Conservation (phyloP, 2,329 filamentous ascomycete species). For the Canariomyces notabilis region DNA sequence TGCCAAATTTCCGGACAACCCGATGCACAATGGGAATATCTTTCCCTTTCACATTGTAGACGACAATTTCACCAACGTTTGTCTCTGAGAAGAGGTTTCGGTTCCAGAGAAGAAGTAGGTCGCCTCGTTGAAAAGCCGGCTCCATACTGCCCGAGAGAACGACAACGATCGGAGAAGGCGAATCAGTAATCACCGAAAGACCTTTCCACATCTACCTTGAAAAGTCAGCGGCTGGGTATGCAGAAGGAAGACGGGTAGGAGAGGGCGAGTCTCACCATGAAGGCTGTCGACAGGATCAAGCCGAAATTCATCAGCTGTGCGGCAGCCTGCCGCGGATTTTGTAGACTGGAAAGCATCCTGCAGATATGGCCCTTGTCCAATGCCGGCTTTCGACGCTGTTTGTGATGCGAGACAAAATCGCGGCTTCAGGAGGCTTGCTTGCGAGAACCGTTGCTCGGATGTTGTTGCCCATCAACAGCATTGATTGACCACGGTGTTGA, state of each 20-base stretch:
- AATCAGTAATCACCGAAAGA: slow-evolving; percentile 72
- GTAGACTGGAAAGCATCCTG: slow-evolving; percentile 63
- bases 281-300: slow-evolving; percentile 82
- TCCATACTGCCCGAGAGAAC: slow-evolving; percentile 84
- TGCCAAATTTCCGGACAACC: slow-evolving; percentile 69
- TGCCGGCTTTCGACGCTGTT: not conserved
- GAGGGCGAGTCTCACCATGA: slow-evolving; percentile 59
- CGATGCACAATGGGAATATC: slow-evolving; percentile 97
- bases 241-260: not conserved
- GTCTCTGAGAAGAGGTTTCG: slow-evolving; percentile 54
- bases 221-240: slow-evolving; percentile 16
- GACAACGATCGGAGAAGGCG: slow-evolving; percentile 72
- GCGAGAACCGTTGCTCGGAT: not conserved
- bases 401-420: not conserved
- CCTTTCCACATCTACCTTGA: slow-evolving; percentile 73
- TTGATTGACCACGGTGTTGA: slow-evolving; percentile 23
- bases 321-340: slow-evolving; percentile 74
- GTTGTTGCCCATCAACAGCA: slow-evolving; percentile 1
- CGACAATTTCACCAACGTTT: slow-evolving; percentile 46
- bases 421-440: not conserved
- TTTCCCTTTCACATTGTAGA: slow-evolving; percentile 81
- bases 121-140: slow-evolving; percentile 73
- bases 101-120: slow-evolving; percentile 74
- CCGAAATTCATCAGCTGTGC: slow-evolving; percentile 85
- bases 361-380: not conserved